Conservation (phyloP, 202 grass and related monocot species). For the Miscanthus sacchariflorus region DNA sequence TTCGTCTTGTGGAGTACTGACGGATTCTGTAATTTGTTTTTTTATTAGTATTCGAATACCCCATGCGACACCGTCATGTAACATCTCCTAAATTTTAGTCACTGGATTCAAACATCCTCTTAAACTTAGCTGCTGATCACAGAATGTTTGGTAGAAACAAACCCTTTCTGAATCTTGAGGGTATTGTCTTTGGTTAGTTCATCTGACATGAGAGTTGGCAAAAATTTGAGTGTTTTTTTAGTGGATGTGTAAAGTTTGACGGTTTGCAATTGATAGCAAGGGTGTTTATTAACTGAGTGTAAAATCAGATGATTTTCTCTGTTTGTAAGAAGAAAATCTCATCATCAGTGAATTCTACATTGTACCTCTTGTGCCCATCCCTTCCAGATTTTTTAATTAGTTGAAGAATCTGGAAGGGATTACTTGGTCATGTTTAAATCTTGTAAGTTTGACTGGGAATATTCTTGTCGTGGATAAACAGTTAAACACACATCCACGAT, state of each 20-base stretch:
- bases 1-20: no score
- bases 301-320: constrained; percentile 43
- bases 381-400: background rate
- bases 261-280: constrained; percentile 16
- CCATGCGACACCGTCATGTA: no score
- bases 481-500: background rate
- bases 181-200: constrained; percentile 14
- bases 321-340: constrained; percentile 24
- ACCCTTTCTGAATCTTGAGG: background rate
- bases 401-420: no score
- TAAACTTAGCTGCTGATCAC: constrained; percentile 1
- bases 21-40: no score
- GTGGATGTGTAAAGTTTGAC: constrained; percentile 33
- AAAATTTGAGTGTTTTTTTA: constrained; percentile 23
- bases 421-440: background rate
- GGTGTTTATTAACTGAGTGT: constrained; percentile 32
- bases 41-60: no score
- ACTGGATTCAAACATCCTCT: background rate
- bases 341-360: background rate
- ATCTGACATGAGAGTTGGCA: constrained; percentile 28
- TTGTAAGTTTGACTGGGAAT: background rate
- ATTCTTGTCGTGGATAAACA: background rate
- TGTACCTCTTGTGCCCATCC: background rate
- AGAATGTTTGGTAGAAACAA: constrained; percentile 33
- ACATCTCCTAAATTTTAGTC: no score